A percentile compares a stretch with the other conserved stretches of the same genome.
These are phyloP conservation scores for Dactylis glomerata DNA, from an alignment of 176 grass and related monocot genomes.

Conservation along the genomic window DNA sequence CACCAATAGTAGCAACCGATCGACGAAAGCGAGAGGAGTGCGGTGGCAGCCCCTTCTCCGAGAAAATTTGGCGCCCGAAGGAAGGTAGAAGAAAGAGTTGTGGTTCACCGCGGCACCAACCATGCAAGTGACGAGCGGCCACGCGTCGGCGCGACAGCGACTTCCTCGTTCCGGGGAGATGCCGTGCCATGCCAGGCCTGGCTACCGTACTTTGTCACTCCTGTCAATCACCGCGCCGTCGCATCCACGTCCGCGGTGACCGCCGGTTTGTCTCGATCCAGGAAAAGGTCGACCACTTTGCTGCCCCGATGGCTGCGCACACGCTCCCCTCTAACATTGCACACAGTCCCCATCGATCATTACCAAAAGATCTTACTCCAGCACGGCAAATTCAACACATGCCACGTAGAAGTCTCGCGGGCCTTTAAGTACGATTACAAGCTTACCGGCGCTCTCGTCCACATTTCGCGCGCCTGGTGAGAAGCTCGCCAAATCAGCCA, in stretches of 20 bases:
- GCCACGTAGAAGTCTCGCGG: background rate
- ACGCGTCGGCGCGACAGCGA: no score
- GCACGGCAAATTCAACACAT: background rate
- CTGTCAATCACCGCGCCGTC: background rate
- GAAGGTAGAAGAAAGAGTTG: no score
- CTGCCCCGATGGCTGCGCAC: background rate
- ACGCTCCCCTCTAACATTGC: background rate
- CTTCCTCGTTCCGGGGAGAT: no score
- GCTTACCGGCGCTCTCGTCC: background rate
- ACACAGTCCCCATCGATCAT: background rate
- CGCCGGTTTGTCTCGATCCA: background rate
- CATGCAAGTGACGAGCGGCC: no score
- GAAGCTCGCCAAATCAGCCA: background rate
- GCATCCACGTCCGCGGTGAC: background rate
- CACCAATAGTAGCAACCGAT: no score
- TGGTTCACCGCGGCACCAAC: no score
- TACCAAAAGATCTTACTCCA: background rate
- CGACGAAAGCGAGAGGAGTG: no score
- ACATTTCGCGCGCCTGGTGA: background rate
- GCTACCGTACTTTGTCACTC: no score
- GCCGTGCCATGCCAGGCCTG: no score
- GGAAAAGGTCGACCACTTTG: background rate
- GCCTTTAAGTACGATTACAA: background rate
- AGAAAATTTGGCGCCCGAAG: no score
- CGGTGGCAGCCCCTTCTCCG: no score